Percentiles rank a stretch among this genome's conserved stretches.
These are phyloP conservation scores for Excoecaria cochinchinensis DNA, from an alignment of 345 rosid species.

Conservation along the genomic window DNA sequence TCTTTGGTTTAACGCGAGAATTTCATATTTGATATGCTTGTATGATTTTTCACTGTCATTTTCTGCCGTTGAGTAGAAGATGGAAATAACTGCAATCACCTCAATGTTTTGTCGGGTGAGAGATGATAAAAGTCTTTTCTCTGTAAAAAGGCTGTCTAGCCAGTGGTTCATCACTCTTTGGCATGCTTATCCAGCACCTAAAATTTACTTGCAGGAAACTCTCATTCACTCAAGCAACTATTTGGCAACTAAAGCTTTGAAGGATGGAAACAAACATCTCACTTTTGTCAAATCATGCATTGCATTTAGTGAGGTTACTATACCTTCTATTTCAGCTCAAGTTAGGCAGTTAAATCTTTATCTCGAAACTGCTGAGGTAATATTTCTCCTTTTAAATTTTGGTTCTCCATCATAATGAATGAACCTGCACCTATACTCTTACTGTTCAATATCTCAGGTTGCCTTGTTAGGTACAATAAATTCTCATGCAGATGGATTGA, in stretches of 20 bases:
- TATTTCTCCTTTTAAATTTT: slow-evolving; percentile 27
- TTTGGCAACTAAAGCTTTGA: slow-evolving; percentile 63
- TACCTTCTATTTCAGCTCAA: slow-evolving; percentile 61
- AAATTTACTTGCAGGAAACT: slow-evolving; percentile 57
- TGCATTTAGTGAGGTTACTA: slow-evolving; percentile 83
- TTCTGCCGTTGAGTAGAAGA: slow-evolving; percentile 1
- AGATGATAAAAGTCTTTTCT: neutral
- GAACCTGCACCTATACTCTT: slow-evolving; percentile 16
- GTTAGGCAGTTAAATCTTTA: slow-evolving; percentile 69
- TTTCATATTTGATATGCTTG: neutral
- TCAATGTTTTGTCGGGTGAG: slow-evolving; percentile 1
- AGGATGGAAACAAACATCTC: slow-evolving; percentile 43
- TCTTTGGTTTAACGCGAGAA: neutral
- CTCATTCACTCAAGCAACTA: slow-evolving; percentile 79
- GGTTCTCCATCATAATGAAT: slow-evolving; percentile 4
- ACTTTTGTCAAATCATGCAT: slow-evolving; percentile 74
- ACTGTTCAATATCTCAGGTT: slow-evolving; percentile 49
- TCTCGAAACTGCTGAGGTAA: slow-evolving; percentile 88
- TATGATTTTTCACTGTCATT: neutral
- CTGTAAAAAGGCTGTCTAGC: neutral
- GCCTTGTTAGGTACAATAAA: slow-evolving; percentile 71
- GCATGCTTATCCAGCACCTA: slow-evolving; percentile 10
- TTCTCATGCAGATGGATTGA: slow-evolving; percentile 73
- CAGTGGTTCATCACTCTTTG: neutral
- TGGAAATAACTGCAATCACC: neutral